Percentiles rank a stretch among this genome's conserved stretches.
phyloP scores from a whole-genome alignment of 179 eudicot genomes.

The Gypsophila paniculata region DNA sequence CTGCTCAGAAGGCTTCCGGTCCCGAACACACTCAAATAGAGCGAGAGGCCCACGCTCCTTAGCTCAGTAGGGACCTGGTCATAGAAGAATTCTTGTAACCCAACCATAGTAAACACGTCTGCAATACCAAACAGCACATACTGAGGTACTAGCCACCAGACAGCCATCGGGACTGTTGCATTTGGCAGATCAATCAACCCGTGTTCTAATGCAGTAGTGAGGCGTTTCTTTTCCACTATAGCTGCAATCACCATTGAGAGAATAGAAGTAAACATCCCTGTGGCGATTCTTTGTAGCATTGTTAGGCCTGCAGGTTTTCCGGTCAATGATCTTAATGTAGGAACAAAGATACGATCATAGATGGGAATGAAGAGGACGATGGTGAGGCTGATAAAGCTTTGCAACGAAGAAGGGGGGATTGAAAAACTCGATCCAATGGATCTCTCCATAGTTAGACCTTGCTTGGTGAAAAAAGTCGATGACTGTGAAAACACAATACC shows the following conservation, averaged over 20 bases:
- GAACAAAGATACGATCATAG: constrained; percentile 60
- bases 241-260: constrained; percentile 58
- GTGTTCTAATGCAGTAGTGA: constrained; percentile 38
- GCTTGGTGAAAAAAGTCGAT: constrained; percentile 67
- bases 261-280: constrained; percentile 46
- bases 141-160: constrained; percentile 72
- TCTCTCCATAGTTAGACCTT: constrained; percentile 65
- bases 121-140: constrained; percentile 50
- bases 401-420: constrained; percentile 66
- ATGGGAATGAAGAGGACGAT: constrained; percentile 51
- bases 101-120: constrained; percentile 64
- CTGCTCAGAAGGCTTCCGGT: constrained; percentile 56
- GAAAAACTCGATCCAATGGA: constrained; percentile 38
- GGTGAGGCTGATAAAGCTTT: constrained; percentile 39
- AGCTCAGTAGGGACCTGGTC: constrained; percentile 61
- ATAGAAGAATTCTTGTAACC: constrained; percentile 72
- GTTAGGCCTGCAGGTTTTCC: constrained; percentile 56
- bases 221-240: constrained; percentile 46
- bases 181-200: constrained; percentile 49
- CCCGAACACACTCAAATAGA: constrained; percentile 53
- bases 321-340: constrained; percentile 41
- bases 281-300: constrained; percentile 58
- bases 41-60: constrained; percentile 56
- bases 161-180: constrained; percentile 51
- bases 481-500: constrained; percentile 56